These are phyloP conservation scores for Lepiota subincarnata DNA, from an alignment of 768 basidiomycete genomes.

Conservation along the genomic window DNA sequence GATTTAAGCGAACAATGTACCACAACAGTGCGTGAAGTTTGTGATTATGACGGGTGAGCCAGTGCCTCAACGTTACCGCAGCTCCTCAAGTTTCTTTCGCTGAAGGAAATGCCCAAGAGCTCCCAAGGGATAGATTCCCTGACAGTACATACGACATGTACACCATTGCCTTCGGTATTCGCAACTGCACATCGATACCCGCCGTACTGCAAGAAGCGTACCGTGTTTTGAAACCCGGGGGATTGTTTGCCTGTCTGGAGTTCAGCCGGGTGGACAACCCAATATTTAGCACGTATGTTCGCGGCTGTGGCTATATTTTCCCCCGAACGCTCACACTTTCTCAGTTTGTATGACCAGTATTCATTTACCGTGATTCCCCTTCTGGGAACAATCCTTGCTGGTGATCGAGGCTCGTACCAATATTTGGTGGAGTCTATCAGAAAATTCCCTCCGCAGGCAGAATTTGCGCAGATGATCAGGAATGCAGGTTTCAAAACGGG, in stretches of 20 bases:
- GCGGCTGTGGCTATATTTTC: not conserved
- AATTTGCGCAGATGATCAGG: slow-evolving; percentile 86
- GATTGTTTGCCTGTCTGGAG: slow-evolving; percentile 92
- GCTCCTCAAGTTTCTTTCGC: slow-evolving; percentile 92
- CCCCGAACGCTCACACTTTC: slow-evolving; percentile 6
- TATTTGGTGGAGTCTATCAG: slow-evolving; percentile 98
- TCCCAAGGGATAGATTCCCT: slow-evolving; percentile 63
- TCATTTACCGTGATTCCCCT: slow-evolving; percentile 95
- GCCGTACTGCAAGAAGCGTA: slow-evolving; percentile 86
- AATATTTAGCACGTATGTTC: slow-evolving; percentile 73
- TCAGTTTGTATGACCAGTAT: slow-evolving; percentile 88
- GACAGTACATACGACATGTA: slow-evolving; percentile 91
- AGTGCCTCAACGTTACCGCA: slow-evolving; percentile 25
- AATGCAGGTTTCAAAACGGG: slow-evolving; percentile 81
- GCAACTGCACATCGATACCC: slow-evolving; percentile 93
- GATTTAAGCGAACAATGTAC: slow-evolving; percentile 98
- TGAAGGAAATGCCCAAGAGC: slow-evolving; percentile 86
- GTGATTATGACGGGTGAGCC: not conserved
- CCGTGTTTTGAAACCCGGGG: slow-evolving; percentile 94
- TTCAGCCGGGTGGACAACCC: slow-evolving; percentile 93
- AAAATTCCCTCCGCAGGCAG: slow-evolving; percentile 82
- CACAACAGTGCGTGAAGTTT: slow-evolving; percentile 71
- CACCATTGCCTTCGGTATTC: slow-evolving; percentile 97
- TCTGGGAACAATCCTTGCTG: slow-evolving; percentile 93
- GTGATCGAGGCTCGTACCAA: slow-evolving; percentile 92